Percentiles rank a stretch among this genome's conserved stretches.
Evolutionary conservation across 2,329 filamentous ascomycete genomes (phyloP).

Genomic region (Mycosphaerelloides madeirae): DNA sequence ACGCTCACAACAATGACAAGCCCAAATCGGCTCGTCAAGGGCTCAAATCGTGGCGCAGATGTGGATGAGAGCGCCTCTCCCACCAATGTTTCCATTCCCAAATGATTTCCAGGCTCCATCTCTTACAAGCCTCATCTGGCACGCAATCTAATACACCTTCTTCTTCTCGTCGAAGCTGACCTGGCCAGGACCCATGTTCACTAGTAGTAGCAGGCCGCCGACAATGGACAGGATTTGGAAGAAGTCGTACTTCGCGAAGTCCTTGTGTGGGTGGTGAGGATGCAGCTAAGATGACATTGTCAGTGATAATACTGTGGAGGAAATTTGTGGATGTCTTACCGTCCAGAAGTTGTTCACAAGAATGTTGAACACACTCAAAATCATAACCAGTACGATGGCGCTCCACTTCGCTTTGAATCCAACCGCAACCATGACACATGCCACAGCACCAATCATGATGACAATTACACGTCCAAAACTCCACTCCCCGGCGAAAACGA

Average conservation of each 20-base stretch:
- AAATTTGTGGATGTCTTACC: conserved; percentile 52
- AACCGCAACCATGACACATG: conserved; percentile 97
- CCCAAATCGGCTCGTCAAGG: no score
- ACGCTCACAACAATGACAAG: no score
- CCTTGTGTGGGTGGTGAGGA: conserved; percentile 97
- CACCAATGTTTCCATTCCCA: no score
- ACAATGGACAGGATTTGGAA: conserved; percentile 99
- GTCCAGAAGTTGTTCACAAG: conserved; percentile 99
- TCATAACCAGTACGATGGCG: conserved; percentile 88
- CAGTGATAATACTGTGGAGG: not conserved
- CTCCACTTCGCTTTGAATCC: conserved; percentile 99
- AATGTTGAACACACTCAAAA: conserved; percentile 93
- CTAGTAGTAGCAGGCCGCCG: conserved; percentile 87
- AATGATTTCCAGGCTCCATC: no score
- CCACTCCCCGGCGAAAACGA: conserved; percentile 94
- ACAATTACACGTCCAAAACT: conserved; percentile 81
- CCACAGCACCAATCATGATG: conserved; percentile 77
- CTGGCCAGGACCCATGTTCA: conserved; percentile 97
- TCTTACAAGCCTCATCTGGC: not conserved
- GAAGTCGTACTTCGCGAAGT: conserved; percentile 99
- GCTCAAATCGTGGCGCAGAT: no score
- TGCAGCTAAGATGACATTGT: conserved; percentile 62
- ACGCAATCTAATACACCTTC: conserved; percentile 79
- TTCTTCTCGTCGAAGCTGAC: conserved; percentile 99
- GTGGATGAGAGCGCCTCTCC: no score